phyloP scores from a whole-genome alignment of 495 filamentous ascomycete species.

The Penicillium argentinense region DNA sequence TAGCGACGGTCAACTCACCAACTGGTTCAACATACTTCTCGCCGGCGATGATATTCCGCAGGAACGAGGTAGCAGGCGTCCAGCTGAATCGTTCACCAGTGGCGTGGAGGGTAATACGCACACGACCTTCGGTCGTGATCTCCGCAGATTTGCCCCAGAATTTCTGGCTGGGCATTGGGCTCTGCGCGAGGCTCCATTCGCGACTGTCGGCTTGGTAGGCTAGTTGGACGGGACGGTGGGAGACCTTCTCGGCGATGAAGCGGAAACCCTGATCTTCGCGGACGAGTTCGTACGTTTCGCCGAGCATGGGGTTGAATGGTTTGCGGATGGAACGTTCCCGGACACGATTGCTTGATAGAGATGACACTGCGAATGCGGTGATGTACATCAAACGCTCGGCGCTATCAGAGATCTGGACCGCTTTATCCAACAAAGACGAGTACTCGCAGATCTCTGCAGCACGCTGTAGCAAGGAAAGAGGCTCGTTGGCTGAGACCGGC shows the following conservation, averaged over 20 bases:
- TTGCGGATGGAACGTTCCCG: constrained; percentile 93
- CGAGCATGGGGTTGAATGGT: constrained; percentile 96
- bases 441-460: constrained; percentile 90
- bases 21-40: constrained; percentile 98
- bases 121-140: constrained; percentile 85
- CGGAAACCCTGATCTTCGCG: constrained; percentile 87
- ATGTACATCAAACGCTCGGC: constrained; percentile 77
- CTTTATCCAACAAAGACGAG: constrained; percentile 75
- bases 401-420: constrained; percentile 54
- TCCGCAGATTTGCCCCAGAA: constrained; percentile 98
- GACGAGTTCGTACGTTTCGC: constrained; percentile 92
- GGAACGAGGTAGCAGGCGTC: constrained; percentile 79
- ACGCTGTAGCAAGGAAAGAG: constrained; percentile 82
- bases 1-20: constrained; percentile 75
- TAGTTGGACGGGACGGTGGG: constrained; percentile 85
- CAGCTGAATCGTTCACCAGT: constrained; percentile 80
- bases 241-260: constrained; percentile 89
- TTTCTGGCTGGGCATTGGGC: constrained; percentile 85
- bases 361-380: constrained; percentile 85
- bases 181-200: constrained; percentile 82
- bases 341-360: constrained; percentile 73
- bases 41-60: constrained; percentile 94
- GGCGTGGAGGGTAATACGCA: constrained; percentile 68
- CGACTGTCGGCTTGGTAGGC: constrained; percentile 88
- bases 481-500: constrained; percentile 96